These are phyloP conservation scores for Suhomyces xylopsoci DNA, from an alignment of 805 yeast species.

Conservation along the genomic window DNA sequence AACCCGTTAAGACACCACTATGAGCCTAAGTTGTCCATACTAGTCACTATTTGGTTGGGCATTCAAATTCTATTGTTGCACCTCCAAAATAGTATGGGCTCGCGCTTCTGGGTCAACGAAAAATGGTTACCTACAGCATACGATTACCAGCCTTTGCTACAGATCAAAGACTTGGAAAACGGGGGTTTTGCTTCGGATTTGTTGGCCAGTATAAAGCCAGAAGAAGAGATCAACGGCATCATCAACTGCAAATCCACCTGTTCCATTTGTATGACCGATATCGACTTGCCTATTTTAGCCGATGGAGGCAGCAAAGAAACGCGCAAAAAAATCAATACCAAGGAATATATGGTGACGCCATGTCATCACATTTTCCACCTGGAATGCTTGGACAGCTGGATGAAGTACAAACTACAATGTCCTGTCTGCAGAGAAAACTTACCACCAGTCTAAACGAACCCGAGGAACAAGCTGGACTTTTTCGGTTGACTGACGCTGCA, in stretches of 20 bases:
- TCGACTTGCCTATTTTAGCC: constrained; percentile 51
- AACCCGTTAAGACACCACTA: constrained; percentile 73
- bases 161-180: constrained; percentile 56
- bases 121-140: constrained; percentile 75
- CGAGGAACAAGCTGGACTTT: constrained; percentile 1
- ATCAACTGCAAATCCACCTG: constrained; percentile 61
- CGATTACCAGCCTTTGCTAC: constrained; percentile 72
- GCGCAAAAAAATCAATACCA: constrained; percentile 6
- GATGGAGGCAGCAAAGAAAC: constrained; percentile 13
- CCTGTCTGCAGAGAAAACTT: constrained; percentile 86
- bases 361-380: constrained; percentile 89
- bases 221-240: constrained; percentile 21
- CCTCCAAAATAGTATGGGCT: constrained; percentile 67
- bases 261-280: constrained; percentile 83
- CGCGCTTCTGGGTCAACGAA: constrained; percentile 80
- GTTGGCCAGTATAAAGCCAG: constrained; percentile 31
- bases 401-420: constrained; percentile 88
- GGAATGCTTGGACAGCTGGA: constrained; percentile 88
- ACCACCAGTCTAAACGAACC: constrained; percentile 62
- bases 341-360: constrained; percentile 77
- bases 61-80: constrained; percentile 57
- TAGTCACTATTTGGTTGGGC: constrained; percentile 53
- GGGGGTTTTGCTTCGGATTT: constrained; percentile 56
- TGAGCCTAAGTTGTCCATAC: constrained; percentile 48
- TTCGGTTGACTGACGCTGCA: not conserved